Evolutionary conservation across 2,329 filamentous ascomycete species (phyloP).

Genomic region (Fusarium sp.): DNA sequence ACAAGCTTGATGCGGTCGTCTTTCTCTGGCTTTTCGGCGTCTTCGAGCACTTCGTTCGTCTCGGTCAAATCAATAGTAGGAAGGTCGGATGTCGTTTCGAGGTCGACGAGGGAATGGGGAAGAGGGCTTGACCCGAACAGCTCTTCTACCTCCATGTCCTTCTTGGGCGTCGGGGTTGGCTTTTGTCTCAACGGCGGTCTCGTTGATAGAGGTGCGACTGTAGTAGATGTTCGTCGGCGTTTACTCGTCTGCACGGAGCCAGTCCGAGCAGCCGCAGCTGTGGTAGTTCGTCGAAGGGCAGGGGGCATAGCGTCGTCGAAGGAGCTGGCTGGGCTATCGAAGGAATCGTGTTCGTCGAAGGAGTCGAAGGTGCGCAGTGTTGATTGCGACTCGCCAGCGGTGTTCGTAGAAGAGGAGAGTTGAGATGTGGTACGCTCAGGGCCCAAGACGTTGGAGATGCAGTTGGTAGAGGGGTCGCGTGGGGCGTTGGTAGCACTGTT

Average conservation of each 20-base stretch:
- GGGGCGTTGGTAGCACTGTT: constrained; percentile 36
- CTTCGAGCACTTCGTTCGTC: constrained; percentile 60
- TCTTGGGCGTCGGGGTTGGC: constrained; percentile 18
- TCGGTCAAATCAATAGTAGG: constrained; percentile 57
- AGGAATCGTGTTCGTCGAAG: constrained; percentile 47
- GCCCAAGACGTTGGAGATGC: constrained; percentile 31
- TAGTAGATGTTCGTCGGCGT: constrained; percentile 46
- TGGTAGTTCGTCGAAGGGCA: constrained; percentile 37
- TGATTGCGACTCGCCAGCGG: constrained; percentile 47
- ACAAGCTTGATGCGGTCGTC: constrained; percentile 68
- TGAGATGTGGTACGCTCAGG: constrained; percentile 44
- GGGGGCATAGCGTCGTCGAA: constrained; percentile 53
- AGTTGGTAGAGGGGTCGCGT: constrained; percentile 45
- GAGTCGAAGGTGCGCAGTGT: constrained; percentile 51
- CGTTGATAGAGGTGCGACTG: constrained; percentile 11
- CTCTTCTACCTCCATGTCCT: constrained; percentile 47
- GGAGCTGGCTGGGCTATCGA: constrained; percentile 49
- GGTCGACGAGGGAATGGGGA: constrained; percentile 23
- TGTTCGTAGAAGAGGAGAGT: constrained; percentile 43
- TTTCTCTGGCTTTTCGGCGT: constrained; percentile 62
- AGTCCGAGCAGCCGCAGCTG: constrained; percentile 31
- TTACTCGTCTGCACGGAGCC: constrained; percentile 44
- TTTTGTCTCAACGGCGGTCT: constrained; percentile 29
- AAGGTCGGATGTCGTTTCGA: constrained; percentile 44
- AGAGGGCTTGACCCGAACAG: constrained; percentile 48